phyloP scores from a whole-genome alignment of 768 basidiomycete genomes.

The Xerocomus brunneocitrinus region DNA sequence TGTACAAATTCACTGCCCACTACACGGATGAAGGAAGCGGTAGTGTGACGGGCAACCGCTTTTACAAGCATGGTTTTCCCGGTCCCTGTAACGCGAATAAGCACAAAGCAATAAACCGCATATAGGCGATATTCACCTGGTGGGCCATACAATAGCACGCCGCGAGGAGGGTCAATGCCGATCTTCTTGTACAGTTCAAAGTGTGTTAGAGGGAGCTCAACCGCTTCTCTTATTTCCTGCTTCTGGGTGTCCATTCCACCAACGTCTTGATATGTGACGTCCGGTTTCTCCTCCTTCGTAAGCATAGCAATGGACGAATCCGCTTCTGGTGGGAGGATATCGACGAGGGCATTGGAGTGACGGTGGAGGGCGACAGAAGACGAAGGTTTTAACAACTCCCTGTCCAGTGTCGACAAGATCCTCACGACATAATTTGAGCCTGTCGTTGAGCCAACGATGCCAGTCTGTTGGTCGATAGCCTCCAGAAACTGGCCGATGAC shows the following conservation, averaged over 20 bases:
- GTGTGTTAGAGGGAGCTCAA: constrained; percentile 93
- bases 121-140: constrained; percentile 56
- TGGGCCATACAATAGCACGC: constrained; percentile 94
- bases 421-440: constrained; percentile 98
- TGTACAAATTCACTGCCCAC: constrained; percentile 99
- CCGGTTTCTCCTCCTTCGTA: constrained; percentile 89
- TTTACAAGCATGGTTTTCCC: constrained; percentile 99
- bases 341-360: constrained; percentile 97
- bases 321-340: constrained; percentile 97
- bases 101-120: neutral
- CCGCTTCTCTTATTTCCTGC: constrained; percentile 98
- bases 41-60: constrained; percentile 98
- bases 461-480: constrained; percentile 95
- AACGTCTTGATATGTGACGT: constrained; percentile 89
- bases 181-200: constrained; percentile 99
- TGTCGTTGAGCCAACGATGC: constrained; percentile 96
- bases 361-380: constrained; percentile 98
- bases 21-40: constrained; percentile 95
- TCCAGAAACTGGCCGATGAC: constrained; percentile 99
- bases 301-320: constrained; percentile 97
- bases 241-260: constrained; percentile 98
- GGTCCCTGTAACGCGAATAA: constrained; percentile 58
- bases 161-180: constrained; percentile 97
- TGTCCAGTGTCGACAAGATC: constrained; percentile 93
- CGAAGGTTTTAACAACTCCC: constrained; percentile 94